phyloP scores from a whole-genome alignment of 2,329 filamentous ascomycete species.

The Chaetomiaceae sp. region DNA sequence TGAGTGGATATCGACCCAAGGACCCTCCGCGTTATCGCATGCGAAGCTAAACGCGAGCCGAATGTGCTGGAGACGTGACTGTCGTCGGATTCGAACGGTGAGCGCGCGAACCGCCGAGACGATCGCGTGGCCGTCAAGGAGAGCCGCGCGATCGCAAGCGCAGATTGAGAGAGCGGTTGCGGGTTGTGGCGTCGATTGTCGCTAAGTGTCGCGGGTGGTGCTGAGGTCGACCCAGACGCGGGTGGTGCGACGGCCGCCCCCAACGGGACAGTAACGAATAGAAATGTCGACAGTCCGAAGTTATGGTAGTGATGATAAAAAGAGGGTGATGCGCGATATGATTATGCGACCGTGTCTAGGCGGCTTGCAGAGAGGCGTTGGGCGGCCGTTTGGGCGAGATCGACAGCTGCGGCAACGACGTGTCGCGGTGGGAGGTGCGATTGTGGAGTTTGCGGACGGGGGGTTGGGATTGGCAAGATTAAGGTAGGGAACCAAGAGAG shows the following conservation, averaged over 20 bases:
- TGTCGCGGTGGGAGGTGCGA: slow-evolving; percentile 28
- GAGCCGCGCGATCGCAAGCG: background rate
- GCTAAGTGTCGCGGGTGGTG: slow-evolving; percentile 10
- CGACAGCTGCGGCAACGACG: slow-evolving; percentile 25
- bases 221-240: slow-evolving; percentile 9
- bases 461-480: slow-evolving; percentile 25
- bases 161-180: slow-evolving; percentile 1
- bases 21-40: slow-evolving; percentile 45
- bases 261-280: background rate
- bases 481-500: slow-evolving; percentile 9
- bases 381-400: slow-evolving; percentile 21
- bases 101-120: slow-evolving; percentile 6
- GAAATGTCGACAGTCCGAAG: background rate
- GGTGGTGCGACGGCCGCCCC: slow-evolving; percentile 17
- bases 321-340: slow-evolving; percentile 11
- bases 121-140: slow-evolving; percentile 15
- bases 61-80: background rate
- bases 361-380: slow-evolving; percentile 12
- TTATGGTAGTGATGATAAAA: slow-evolving; percentile 10
- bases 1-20: slow-evolving; percentile 55
- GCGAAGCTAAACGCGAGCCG: slow-evolving; percentile 29
- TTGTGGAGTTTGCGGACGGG: slow-evolving; percentile 28
- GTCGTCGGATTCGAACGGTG: background rate
- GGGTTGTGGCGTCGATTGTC: slow-evolving; percentile 10
- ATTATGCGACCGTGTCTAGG: slow-evolving; percentile 12